These are phyloP conservation scores for Cotoneaster glaucophyllus DNA, from an alignment of 306 rosid species.

Conservation along the genomic window DNA sequence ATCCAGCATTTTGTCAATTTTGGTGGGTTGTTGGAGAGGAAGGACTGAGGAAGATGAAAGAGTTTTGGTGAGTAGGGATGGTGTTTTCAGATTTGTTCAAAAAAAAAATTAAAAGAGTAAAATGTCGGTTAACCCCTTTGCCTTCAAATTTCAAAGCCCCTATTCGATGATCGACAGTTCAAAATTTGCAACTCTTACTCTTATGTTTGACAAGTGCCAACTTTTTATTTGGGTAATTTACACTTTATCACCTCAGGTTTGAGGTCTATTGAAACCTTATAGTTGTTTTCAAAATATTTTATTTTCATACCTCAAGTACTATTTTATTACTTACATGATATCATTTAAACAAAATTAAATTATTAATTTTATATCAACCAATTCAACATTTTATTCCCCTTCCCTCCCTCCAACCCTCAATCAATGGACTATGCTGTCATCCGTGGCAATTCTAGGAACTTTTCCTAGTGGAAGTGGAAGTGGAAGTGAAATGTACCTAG, in stretches of 20 bases:
- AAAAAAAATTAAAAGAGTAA: neutral
- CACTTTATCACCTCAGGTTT: too few species aligned
- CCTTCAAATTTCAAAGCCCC: neutral
- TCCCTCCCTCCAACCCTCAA: too few species aligned
- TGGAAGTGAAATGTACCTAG: too few species aligned
- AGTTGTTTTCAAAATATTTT: too few species aligned
- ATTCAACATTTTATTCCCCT: too few species aligned
- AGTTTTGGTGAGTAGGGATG: conserved; percentile 29
- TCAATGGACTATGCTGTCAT: too few species aligned
- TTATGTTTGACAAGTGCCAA: neutral
- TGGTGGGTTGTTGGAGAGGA: conserved; percentile 10
- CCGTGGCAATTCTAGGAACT: too few species aligned
- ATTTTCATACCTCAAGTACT: too few species aligned
- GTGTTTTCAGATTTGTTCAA: conserved; percentile 5
- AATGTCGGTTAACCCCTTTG: neutral
- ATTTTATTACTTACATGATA: neutral
- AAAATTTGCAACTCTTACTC: neutral
- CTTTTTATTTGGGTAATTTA: too few species aligned
- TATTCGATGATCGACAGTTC: neutral
- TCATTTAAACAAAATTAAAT: neutral
- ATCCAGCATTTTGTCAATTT: neutral
- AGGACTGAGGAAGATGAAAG: neutral
- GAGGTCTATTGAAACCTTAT: too few species aligned
- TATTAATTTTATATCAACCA: too few species aligned
- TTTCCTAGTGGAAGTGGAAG: too few species aligned